These are phyloP conservation scores for Nemania sp. DNA, from an alignment of 2,329 filamentous ascomycete genomes.

Conservation along the genomic window DNA sequence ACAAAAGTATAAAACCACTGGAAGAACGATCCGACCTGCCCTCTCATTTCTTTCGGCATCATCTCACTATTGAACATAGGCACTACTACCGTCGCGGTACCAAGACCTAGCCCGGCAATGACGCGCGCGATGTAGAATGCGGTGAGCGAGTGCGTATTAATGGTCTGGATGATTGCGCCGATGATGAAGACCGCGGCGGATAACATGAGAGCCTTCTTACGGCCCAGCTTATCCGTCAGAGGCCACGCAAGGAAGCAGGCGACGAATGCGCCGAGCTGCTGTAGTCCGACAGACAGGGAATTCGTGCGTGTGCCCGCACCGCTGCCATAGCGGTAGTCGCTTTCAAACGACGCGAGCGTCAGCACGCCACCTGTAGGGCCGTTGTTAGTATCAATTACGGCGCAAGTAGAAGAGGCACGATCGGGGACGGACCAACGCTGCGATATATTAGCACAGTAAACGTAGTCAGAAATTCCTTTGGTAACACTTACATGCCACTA, in stretches of 20 bases:
- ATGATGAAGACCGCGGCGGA: constrained; percentile 48
- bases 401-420: neutral
- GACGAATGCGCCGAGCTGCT: constrained; percentile 41
- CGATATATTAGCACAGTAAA: constrained; percentile 19
- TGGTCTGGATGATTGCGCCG: constrained; percentile 47
- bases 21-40: constrained; percentile 53
- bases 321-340: constrained; percentile 36
- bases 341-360: constrained; percentile 36
- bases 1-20: constrained; percentile 50
- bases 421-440: constrained; percentile 32
- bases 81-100: constrained; percentile 42
- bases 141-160: constrained; percentile 45
- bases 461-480: neutral
- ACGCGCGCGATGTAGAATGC: constrained; percentile 41
- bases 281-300: constrained; percentile 39
- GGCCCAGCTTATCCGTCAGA: constrained; percentile 37
- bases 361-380: constrained; percentile 38
- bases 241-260: constrained; percentile 42
- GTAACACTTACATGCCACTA: constrained; percentile 42
- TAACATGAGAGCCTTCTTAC: constrained; percentile 40
- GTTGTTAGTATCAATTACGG: constrained; percentile 10
- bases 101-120: constrained; percentile 39
- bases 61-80: constrained; percentile 47
- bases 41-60: constrained; percentile 49
- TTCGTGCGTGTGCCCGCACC: constrained; percentile 33